Conservation (phyloP, 257 asterid genomes). For the Parsonsia alboflavescens region DNA sequence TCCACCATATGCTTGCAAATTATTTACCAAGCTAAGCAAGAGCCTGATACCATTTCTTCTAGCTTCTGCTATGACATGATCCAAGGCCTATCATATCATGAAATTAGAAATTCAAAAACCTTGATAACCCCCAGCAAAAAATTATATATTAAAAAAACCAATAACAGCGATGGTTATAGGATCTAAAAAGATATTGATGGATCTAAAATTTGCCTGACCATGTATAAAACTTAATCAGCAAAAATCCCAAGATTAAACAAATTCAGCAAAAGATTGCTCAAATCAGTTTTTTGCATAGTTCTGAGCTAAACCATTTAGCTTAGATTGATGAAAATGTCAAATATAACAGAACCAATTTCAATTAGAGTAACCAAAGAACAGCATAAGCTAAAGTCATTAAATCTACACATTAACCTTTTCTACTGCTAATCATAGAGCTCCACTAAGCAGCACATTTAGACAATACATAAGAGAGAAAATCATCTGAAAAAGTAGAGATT, state of each 20-base stretch:
- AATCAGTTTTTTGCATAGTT: background rate
- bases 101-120: too few relatives aligned
- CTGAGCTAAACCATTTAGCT: background rate
- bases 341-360: constrained; percentile 1
- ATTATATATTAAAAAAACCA: background rate
- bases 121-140: too few relatives aligned
- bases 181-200: background rate
- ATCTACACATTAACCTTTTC: background rate
- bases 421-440: constrained; percentile 2
- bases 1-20: constrained; percentile 96
- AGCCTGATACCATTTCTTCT: constrained; percentile 68
- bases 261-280: background rate
- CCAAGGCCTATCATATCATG: constrained; percentile 62
- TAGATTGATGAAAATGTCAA: background rate
- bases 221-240: background rate
- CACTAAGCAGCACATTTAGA: background rate
- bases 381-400: background rate
- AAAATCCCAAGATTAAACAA: constrained; percentile 2
- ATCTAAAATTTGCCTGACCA: background rate
- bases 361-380: background rate
- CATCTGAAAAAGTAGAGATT: background rate
- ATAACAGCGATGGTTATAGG: background rate
- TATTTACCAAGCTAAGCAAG: constrained; percentile 73
- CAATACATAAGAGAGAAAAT: background rate
- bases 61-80: constrained; percentile 89